Base-by-base conservation (phyloP, 225 moss, liverwort and hornwort genomes). In the Sphagnum contortum region DNA sequence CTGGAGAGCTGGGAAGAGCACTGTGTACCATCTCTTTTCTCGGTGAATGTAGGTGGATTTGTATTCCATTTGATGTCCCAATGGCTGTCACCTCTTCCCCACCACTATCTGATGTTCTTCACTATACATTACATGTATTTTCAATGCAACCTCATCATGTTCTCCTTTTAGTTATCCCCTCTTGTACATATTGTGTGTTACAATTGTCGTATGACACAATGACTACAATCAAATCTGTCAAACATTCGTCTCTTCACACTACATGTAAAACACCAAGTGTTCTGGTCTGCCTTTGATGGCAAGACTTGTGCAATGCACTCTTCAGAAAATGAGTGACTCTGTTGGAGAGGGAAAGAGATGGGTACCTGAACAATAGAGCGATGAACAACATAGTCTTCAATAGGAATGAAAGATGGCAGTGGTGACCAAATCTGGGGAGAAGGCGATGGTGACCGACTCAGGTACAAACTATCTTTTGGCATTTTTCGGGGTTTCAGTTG, bases 1-100 rank as follows among this genome's bases (percentile, higher is more conserved):
- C 98, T 89, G 98, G 61, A 98, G 77, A 13, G 98, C 93, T 60
- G 98, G 98, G 74, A 98, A 98, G 65, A 93, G 87, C 66, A 98
- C 93, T 14, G 89, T 91, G 66, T 91, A 93, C 83, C 93, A 98
- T 12, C 89, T 68, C 76, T 89, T 91, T 66, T 98, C 98, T 72
- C 83, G 70, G 52, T 90, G 93, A 68, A 90, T 93, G 68, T 89
- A 98, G 45, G 93, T 84, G 48, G 98, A 85, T 76, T 98, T 98
- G 48, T 93, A 98, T 55, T 93, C 81, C 72, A 83, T 86, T 68
- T 81, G 86, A 78, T 88, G 84, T 68, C 86, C 86, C 72, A 80
- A 78, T 72, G 89, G 91, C 94, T 95, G 89, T 74, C 79, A 76
- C 85, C 77, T 79, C 82, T 81, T 63, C 81, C 44, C 70, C 72